Percentiles rank a stretch among this genome's conserved stretches.
These are phyloP conservation scores for Neonectria magnoliae DNA, from an alignment of 2,329 filamentous ascomycete genomes.

Conservation along the genomic window DNA sequence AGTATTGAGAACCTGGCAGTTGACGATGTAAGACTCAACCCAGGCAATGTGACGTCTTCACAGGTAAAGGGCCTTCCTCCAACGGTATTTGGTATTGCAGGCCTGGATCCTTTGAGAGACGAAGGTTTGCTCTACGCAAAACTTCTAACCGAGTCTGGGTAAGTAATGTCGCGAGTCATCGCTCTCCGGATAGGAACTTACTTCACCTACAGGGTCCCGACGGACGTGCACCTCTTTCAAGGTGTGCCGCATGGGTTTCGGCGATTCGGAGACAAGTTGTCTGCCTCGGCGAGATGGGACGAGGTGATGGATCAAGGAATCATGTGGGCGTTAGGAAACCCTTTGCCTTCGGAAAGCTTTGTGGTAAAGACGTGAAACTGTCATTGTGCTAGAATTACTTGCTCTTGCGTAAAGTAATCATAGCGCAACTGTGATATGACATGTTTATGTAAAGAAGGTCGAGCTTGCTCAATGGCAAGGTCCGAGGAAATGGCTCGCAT, in stretches of 20 bases:
- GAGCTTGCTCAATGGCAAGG: too few relatives aligned
- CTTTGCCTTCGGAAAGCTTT: conserved; percentile 43
- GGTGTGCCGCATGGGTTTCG: conserved; percentile 64
- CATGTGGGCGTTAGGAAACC: conserved; percentile 51
- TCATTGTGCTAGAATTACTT: background rate
- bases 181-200: background rate
- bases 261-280: conserved; percentile 51
- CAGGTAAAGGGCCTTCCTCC: conserved; percentile 56
- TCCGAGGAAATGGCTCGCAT: too few relatives aligned
- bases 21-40: conserved; percentile 52
- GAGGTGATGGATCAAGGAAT: conserved; percentile 55
- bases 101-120: conserved; percentile 59
- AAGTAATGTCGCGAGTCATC: conserved; percentile 30
- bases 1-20: conserved; percentile 36
- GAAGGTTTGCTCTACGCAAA: conserved; percentile 59
- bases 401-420: too few relatives aligned
- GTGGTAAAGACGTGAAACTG: conserved; percentile 18
- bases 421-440: too few relatives aligned
- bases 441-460: too few relatives aligned
- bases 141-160: conserved; percentile 56
- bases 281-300: conserved; percentile 53
- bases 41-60: conserved; percentile 37
- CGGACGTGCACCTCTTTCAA: conserved; percentile 58
- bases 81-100: conserved; percentile 56
- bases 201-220: conserved; percentile 55